Evolutionary conservation across 2,329 filamentous ascomycete genomes (phyloP).

Genomic region (Cladosporium austrohemisphaericum): DNA sequence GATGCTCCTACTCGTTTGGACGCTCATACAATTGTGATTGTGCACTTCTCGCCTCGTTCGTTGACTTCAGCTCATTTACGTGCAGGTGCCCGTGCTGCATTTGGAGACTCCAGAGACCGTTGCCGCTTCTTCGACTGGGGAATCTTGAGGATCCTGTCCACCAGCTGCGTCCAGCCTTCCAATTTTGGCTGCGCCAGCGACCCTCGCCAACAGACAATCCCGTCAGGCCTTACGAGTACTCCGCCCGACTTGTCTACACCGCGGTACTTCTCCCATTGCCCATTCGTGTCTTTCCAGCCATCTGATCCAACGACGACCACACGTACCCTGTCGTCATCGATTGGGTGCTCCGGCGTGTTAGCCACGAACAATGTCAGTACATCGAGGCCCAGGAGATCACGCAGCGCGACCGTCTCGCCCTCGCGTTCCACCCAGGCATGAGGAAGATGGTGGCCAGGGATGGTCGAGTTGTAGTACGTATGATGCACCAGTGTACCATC

Average conservation of each 20-base stretch:
- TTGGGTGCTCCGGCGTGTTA: background rate
- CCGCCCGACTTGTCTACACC: slow-evolving; percentile 23
- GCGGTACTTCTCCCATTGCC: slow-evolving; percentile 19
- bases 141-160: background rate
- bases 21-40: no score
- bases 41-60: no score
- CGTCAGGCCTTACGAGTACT: slow-evolving; percentile 33
- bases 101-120: no score
- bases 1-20: no score
- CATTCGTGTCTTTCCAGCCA: slow-evolving; percentile 18
- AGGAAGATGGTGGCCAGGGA: slow-evolving; percentile 34
- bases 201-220: slow-evolving; percentile 27
- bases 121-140: no score
- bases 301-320: background rate
- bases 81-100: no score
- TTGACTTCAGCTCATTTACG: no score
- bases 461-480: slow-evolving; percentile 22
- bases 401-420: slow-evolving; percentile 20
- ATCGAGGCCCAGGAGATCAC: slow-evolving; percentile 24
- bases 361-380: slow-evolving; percentile 21
- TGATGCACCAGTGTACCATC: slow-evolving; percentile 7
- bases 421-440: slow-evolving; percentile 29
- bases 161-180: background rate
- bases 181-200: background rate
- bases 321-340: background rate